Evolutionary conservation across 768 basidiomycete species (phyloP).

Genomic region (Phlebiopsis gigantea): DNA sequence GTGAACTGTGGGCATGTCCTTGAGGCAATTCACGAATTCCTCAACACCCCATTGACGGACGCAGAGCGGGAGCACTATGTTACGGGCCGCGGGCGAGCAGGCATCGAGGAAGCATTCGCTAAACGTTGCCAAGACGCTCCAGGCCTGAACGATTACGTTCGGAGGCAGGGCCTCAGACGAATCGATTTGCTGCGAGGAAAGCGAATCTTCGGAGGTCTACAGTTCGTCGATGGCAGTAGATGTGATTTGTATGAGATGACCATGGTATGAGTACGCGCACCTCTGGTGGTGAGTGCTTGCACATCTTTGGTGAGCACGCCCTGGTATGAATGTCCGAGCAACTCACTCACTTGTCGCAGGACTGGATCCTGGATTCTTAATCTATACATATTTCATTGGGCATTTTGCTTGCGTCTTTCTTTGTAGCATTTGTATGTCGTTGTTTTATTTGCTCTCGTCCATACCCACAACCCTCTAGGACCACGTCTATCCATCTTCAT

Average conservation of each 20-base stretch:
- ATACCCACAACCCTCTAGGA: not conserved
- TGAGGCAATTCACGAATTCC: not conserved
- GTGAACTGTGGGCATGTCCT: conserved; percentile 4
- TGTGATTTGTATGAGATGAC: conserved; percentile 4
- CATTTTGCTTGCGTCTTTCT: not conserved
- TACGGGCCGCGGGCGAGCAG: not conserved
- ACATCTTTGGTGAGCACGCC: not conserved
- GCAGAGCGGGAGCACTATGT: not conserved
- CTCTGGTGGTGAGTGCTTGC: not conserved
- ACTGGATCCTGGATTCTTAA: not conserved
- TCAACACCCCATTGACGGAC: not conserved
- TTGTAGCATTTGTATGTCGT: not conserved
- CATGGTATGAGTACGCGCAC: not conserved
- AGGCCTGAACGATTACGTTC: not conserved
- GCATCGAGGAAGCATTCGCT: conserved; percentile 1
- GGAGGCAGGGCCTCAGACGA: conserved; percentile 3
- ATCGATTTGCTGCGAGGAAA: conserved; percentile 4
- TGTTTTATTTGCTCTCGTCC: not conserved
- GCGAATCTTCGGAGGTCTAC: conserved; percentile 3
- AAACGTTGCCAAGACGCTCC: conserved; percentile 5
- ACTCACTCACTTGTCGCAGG: not conserved
- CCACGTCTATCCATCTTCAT: not conserved
- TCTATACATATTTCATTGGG: not conserved
- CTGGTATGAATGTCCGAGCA: not conserved
- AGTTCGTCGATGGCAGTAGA: not conserved